Base-by-base conservation (phyloP, 371 early-diverging fungal species). In the Rhizopus delemar region DNA sequence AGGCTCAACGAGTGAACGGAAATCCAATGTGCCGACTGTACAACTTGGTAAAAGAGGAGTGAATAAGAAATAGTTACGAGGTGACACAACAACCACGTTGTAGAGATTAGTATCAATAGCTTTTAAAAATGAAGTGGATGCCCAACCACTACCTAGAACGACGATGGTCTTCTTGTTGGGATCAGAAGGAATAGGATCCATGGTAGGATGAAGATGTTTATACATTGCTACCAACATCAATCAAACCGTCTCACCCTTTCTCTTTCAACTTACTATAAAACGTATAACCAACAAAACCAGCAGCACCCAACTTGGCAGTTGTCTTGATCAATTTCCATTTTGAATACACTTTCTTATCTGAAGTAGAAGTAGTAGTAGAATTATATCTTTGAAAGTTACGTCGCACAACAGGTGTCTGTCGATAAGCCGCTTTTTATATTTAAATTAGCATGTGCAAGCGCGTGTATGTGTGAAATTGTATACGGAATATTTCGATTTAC, bases 41-140 rank as follows among this genome's bases (percentile, higher is more conserved):
- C 88, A 87, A 60, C 86, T 86, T 43, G 96, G 94, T 46, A 95
- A 78, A 53, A 96, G 71, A 22, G 96, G 96, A 13, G 96, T 95
- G 80, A 94, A 96, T 69, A 94, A 76, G 68, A 97, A 97, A 81
- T 94, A 97, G 75, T 94, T 95, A 59, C 92, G 84, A 12, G 94
- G 94, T 29, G 90, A 90, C 0, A 95, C 88, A 16, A 93, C 87
- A 5, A 90, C 86, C 34, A 92, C 91, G 48, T 93, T 90, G 72
- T 85, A 94, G 53, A 88, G 76, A 15, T 80, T 74, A 0, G 90
- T 90, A 68, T 92, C 91, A 41, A 94, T 69, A 39, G 74, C 77
- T 66, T 88, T 88, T 65, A 94, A 74, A 41, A 94, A 71, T 3
- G 92, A 89, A 8, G 91, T 86, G 46, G 91, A 81, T 28, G 90